phyloP scores from a whole-genome alignment of 441 rosid species.

The Hura crepitans region DNA sequence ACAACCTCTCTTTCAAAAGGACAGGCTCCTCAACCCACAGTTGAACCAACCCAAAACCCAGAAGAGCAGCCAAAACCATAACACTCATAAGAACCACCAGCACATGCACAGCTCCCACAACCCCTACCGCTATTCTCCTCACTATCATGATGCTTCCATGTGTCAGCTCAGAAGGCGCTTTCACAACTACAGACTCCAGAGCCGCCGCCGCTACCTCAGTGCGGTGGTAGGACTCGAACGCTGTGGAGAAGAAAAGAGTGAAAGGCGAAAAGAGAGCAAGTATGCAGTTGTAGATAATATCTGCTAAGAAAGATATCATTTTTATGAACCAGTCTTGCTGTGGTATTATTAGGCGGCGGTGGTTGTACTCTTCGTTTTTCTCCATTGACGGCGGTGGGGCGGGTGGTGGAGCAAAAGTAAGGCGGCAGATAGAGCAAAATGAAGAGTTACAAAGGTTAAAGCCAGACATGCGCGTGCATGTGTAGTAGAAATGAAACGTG shows the following conservation, averaged over 20 bases:
- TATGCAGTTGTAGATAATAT: constrained; percentile 44
- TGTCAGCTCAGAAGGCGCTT: constrained; percentile 31
- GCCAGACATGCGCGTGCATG: constrained; percentile 22
- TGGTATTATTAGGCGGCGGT: constrained; percentile 31
- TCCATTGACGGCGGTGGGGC: constrained; percentile 6
- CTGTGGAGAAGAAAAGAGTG: constrained; percentile 29
- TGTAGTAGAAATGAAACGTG: constrained; percentile 27
- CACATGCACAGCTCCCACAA: constrained; percentile 53
- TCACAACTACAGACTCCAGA: constrained; percentile 37
- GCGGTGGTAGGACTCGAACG: constrained; percentile 46
- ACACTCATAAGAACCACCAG: constrained; percentile 39
- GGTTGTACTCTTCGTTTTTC: constrained; percentile 19
- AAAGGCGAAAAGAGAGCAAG: constrained; percentile 45
- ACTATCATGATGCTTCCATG: constrained; percentile 21
- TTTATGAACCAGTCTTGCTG: constrained; percentile 42
- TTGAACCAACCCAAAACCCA: constrained; percentile 54
- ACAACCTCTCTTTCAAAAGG: constrained; percentile 43
- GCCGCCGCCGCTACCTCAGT: constrained; percentile 35
- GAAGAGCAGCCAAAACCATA: constrained; percentile 41
- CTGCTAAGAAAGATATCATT: constrained; percentile 47
- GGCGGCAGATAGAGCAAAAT: no score
- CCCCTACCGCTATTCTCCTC: constrained; percentile 47
- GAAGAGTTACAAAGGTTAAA: not conserved
- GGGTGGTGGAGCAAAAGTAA: not conserved
- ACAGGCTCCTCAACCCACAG: constrained; percentile 64